Percentiles rank a stretch among this genome's conserved stretches.
Conservation (phyloP, 345 rosid genomes). For the Brassica carinata region DNA sequence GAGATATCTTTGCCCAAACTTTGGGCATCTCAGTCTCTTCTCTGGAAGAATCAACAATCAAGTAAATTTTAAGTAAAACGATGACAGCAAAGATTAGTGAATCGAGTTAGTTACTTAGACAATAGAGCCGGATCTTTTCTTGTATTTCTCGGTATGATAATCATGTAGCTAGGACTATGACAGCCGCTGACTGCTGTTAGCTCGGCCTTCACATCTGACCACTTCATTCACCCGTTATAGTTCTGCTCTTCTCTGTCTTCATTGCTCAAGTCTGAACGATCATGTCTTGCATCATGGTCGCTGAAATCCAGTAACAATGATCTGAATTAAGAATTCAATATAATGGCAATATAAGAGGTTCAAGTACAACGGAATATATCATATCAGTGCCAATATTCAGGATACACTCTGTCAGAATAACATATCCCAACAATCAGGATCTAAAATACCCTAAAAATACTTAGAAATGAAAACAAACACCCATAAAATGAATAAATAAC, state of each 20-base stretch:
- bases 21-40: conserved; percentile 88
- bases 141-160: conserved; percentile 57
- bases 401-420: too few relatives aligned
- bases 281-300: conserved; percentile 58
- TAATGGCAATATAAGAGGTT: too few relatives aligned
- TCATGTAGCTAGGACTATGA: conserved; percentile 54
- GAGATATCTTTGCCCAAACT: conserved; percentile 88
- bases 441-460: too few relatives aligned
- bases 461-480: too few relatives aligned
- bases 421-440: too few relatives aligned
- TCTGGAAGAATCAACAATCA: conserved; percentile 43
- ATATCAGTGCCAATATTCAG: too few relatives aligned
- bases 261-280: conserved; percentile 45
- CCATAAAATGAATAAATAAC: too few relatives aligned
- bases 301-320: too few relatives aligned
- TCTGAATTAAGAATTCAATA: too few relatives aligned
- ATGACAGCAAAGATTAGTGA: not conserved
- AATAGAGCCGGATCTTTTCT: conserved; percentile 75
- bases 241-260: conserved; percentile 64
- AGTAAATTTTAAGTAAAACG: not conserved
- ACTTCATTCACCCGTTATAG: conserved; percentile 95
- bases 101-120: conserved; percentile 57
- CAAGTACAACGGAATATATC: too few relatives aligned
- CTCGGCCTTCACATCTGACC: conserved; percentile 86
- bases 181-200: conserved; percentile 46